These are phyloP conservation scores for Hypomyces rosellus DNA, from an alignment of 2,329 filamentous ascomycete species.

Conservation along the genomic window DNA sequence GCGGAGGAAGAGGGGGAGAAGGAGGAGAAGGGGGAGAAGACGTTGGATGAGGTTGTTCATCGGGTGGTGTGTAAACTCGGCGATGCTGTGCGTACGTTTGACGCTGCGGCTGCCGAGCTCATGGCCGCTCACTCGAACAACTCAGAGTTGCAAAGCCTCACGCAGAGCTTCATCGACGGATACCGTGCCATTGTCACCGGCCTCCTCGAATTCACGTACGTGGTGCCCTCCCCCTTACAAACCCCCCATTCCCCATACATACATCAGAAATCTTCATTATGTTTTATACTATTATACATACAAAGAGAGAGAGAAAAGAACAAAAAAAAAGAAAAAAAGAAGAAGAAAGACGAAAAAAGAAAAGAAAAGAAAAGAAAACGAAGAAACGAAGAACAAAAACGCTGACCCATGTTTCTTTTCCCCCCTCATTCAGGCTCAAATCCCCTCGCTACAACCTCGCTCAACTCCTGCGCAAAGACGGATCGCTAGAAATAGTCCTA, in stretches of 20 bases:
- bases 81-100: conserved; percentile 19
- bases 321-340: not conserved
- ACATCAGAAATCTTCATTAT: not conserved
- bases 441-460: conserved; percentile 28
- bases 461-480: conserved; percentile 24
- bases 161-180: conserved; percentile 24
- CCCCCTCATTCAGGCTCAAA: conserved; percentile 18
- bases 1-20: conserved; percentile 2
- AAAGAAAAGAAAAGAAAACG: not conserved
- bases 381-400: too few species aligned
- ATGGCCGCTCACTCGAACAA: conserved; percentile 9
- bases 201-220: conserved; percentile 28
- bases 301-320: not conserved
- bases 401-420: too few species aligned
- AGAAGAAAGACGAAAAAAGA: not conserved
- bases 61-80: conserved; percentile 18
- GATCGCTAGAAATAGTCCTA: conserved; percentile 24
- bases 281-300: not conserved
- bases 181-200: conserved; percentile 26
- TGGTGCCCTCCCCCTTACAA: too few species aligned
- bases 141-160: conserved; percentile 8
- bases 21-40: conserved; percentile 1
- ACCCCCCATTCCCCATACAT: not conserved
- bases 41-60: conserved; percentile 18
- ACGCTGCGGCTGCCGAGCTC: conserved; percentile 16